phyloP scores from a whole-genome alignment of 257 asterid species.

The Nicotiana sylvestris region DNA sequence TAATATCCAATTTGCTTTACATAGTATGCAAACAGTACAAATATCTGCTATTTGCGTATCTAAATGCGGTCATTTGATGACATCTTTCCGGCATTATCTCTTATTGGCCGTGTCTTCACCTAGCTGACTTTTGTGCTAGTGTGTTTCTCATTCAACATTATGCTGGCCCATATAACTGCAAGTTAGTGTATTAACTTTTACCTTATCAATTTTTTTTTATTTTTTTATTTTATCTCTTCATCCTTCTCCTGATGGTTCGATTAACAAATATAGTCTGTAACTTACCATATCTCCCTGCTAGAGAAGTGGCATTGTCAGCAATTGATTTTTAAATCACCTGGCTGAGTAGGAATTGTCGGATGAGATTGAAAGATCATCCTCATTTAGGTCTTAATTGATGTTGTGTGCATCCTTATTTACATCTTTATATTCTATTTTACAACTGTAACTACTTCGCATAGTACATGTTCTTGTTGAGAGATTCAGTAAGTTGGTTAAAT shows the following conservation, averaged over 20 bases:
- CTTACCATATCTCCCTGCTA: neutral
- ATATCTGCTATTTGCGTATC: constrained; percentile 6
- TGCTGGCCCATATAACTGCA: neutral
- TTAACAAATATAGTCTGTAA: neutral
- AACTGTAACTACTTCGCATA: neutral
- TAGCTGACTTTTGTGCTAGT: neutral
- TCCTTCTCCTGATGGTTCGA: neutral
- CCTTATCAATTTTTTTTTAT: neutral
- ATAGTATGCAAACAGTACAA: neutral
- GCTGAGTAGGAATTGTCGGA: neutral
- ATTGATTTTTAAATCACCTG: neutral
- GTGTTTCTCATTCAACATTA: neutral
- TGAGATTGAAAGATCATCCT: neutral
- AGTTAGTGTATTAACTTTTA: neutral
- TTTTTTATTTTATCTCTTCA: neutral
- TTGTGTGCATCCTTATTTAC: neutral
- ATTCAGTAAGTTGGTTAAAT: constrained; percentile 7
- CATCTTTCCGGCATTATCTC: constrained; percentile 10
- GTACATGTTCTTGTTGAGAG: neutral
- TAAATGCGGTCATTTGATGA: neutral
- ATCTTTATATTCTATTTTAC: neutral
- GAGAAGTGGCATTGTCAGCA: neutral
- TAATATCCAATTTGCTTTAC: neutral
- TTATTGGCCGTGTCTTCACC: neutral
- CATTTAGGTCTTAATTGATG: neutral